Evolutionary conservation across 75 land plant genomes (phyloP).

Genomic region (Pinus tabuliformis): DNA sequence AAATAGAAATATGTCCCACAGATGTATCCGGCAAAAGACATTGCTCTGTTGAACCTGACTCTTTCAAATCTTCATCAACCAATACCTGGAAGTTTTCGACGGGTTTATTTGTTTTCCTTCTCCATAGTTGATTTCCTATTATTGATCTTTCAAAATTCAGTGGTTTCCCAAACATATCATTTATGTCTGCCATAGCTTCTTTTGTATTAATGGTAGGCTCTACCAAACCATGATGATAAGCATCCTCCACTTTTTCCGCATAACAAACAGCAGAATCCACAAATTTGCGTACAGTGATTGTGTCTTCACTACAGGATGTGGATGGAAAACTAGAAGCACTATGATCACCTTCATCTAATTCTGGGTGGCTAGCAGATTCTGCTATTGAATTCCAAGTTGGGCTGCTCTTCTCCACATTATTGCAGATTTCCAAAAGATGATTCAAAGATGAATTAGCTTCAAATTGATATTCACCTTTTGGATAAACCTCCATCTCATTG

Average conservation of each 20-base stretch:
- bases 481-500: background rate
- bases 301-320: constrained; percentile 16
- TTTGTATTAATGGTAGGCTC: constrained; percentile 80
- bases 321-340: too few species aligned
- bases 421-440: constrained; percentile 39
- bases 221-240: constrained; percentile 76
- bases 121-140: background rate
- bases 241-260: constrained; percentile 48
- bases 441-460: background rate
- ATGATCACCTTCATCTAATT: too few species aligned
- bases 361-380: constrained; percentile 36
- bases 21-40: background rate
- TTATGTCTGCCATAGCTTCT: constrained; percentile 76
- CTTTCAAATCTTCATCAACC: constrained; percentile 13
- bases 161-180: constrained; percentile 83
- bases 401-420: constrained; percentile 35
- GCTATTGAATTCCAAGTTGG: constrained; percentile 50
- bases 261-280: constrained; percentile 48
- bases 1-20: background rate
- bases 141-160: constrained; percentile 36
- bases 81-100: constrained; percentile 28
- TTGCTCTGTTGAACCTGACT: background rate
- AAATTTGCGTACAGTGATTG: constrained; percentile 47
- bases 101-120: background rate
- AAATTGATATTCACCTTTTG: background rate